Evolutionary conservation across 495 filamentous ascomycete genomes (phyloP).

Genomic region (Hypoxylon lienhwacheense): DNA sequence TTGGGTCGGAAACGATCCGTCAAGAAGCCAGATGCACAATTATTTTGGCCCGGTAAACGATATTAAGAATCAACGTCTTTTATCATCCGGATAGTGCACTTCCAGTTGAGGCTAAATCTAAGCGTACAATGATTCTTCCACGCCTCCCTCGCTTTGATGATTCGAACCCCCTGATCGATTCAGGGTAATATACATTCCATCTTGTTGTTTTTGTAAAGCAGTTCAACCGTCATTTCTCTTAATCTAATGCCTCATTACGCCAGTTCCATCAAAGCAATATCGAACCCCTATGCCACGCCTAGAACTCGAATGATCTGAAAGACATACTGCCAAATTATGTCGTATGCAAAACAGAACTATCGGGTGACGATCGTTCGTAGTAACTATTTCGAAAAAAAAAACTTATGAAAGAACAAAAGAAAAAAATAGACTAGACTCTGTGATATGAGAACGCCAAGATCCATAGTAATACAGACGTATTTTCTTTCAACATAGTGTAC

Average conservation of each 20-base stretch:
- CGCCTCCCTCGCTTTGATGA: conserved; percentile 14
- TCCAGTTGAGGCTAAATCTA: conserved; percentile 34
- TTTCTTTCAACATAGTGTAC: neutral
- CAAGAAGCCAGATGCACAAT: conserved; percentile 13
- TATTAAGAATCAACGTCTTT: conserved; percentile 23
- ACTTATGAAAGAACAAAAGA: neutral
- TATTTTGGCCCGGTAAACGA: conserved; percentile 33
- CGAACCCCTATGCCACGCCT: conserved; percentile 1
- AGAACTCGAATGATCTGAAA: neutral
- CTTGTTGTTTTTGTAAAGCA: conserved; percentile 6
- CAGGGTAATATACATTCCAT: conserved; percentile 25
- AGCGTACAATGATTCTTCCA: conserved; percentile 11
- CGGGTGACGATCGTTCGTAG: too few relatives aligned
- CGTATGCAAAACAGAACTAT: too few relatives aligned
- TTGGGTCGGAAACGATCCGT: conserved; percentile 29
- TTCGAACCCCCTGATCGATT: conserved; percentile 16
- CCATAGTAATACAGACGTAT: conserved; percentile 19
- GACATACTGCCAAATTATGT: conserved; percentile 3
- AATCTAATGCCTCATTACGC: conserved; percentile 22
- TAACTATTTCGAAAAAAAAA: neutral
- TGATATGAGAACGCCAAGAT: neutral
- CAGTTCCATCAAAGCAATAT: conserved; percentile 7
- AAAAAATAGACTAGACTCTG: neutral
- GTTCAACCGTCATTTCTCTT: conserved; percentile 6
- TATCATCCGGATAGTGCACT: conserved; percentile 36